These are phyloP conservation scores for Solanum appendiculatum DNA, from an alignment of 257 asterid species.

Conservation along the genomic window DNA sequence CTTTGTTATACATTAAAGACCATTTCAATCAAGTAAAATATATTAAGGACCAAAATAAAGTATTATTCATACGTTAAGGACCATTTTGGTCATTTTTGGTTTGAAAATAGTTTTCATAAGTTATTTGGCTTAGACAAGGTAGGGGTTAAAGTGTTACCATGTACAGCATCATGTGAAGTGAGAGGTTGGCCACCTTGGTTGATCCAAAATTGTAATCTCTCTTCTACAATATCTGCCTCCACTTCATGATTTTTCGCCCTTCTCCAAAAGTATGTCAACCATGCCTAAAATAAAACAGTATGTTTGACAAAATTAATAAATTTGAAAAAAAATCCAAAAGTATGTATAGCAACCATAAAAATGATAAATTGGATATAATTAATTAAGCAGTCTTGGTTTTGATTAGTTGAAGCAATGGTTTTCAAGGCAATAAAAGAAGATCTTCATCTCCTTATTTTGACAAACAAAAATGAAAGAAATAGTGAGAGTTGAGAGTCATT, in stretches of 20 bases:
- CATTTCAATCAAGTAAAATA: no score
- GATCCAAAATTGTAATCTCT: slow-evolving; percentile 68
- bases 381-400: not conserved
- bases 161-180: slow-evolving; percentile 71
- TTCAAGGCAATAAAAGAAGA: not conserved
- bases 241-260: slow-evolving; percentile 58
- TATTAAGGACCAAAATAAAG: no score
- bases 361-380: not conserved
- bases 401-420: not conserved
- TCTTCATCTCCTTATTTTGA: not conserved
- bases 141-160: slow-evolving; percentile 26
- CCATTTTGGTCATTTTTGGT: no score
- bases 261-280: slow-evolving; percentile 83
- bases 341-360: no score
- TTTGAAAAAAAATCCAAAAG: not conserved
- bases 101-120: not conserved
- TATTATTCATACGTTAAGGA: no score
- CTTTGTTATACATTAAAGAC: no score
- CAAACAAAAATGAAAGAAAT: not conserved
- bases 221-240: slow-evolving; percentile 76
- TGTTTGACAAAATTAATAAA: not conserved
- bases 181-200: slow-evolving; percentile 39
- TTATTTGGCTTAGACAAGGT: not conserved
- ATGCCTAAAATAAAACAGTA: slow-evolving; percentile 51
- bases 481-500: not conserved